A percentile compares a stretch with the other conserved stretches of the same genome.
Conservation (phyloP, 177 flowering plant genomes). For the Vitis hybrid region DNA sequence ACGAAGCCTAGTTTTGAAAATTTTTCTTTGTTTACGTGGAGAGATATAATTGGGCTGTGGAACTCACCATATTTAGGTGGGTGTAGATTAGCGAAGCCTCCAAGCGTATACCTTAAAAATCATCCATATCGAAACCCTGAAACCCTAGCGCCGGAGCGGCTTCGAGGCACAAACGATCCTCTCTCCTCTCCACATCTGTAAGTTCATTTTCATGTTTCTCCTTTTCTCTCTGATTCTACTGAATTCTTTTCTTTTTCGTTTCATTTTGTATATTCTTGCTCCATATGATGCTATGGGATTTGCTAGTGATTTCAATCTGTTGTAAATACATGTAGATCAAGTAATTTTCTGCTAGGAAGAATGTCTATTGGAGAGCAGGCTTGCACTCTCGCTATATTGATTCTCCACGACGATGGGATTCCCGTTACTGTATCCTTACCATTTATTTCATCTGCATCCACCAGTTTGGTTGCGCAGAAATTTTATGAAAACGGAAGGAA, state of each 20-base stretch:
- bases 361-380: slow-evolving; percentile 56
- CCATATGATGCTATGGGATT: neutral
- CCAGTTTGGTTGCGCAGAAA: too few relatives aligned
- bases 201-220: neutral
- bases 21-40: neutral
- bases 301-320: too few relatives aligned
- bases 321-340: too few relatives aligned
- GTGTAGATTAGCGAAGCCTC: neutral
- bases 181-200: neutral
- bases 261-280: neutral
- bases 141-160: neutral
- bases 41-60: neutral
- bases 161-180: neutral
- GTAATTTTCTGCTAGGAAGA: neutral
- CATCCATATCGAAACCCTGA: neutral
- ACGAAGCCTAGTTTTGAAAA: neutral
- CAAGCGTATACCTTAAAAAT: neutral
- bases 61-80: neutral
- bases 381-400: slow-evolving; percentile 61
- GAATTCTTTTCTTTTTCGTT: neutral
- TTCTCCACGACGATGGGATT: slow-evolving; percentile 72
- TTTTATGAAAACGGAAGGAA: too few relatives aligned
- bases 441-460: neutral
- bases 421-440: slow-evolving; percentile 52
- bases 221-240: neutral